Conservation (phyloP, 371 early-diverging fungal species). For the Mucor saturninus region DNA sequence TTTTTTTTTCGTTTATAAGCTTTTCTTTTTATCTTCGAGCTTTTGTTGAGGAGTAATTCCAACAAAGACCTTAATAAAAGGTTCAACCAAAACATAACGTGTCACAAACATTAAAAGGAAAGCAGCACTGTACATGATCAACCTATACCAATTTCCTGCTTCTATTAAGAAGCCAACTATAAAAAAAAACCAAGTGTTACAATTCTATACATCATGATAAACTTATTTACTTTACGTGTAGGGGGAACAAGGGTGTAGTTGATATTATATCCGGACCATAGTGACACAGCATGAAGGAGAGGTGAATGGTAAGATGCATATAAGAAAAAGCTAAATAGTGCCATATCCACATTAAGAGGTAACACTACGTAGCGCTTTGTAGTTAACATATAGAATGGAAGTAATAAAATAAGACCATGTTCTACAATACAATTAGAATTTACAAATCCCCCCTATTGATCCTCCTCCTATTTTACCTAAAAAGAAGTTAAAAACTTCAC, state of each 20-base stretch:
- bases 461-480: constrained; percentile 43
- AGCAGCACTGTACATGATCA: constrained; percentile 36
- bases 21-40: too few species aligned
- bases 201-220: not conserved
- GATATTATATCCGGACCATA: constrained; percentile 57
- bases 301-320: constrained; percentile 62
- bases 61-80: not conserved
- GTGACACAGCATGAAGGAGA: constrained; percentile 52
- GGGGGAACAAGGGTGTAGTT: constrained; percentile 64
- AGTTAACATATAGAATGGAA: constrained; percentile 57
- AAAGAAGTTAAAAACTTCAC: constrained; percentile 63
- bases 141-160: constrained; percentile 44
- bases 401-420: constrained; percentile 51
- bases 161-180: constrained; percentile 39
- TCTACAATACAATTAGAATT: constrained; percentile 32
- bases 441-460: not conserved
- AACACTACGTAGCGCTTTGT: constrained; percentile 56
- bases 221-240: constrained; percentile 28
- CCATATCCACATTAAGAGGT: constrained; percentile 52
- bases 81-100: constrained; percentile 6
- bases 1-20: too few species aligned
- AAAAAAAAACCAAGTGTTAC: too few species aligned
- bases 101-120: constrained; percentile 29
- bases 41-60: not conserved
- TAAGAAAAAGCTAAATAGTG: constrained; percentile 56